Evolutionary conservation across 306 rosid genomes (phyloP).

Genomic region (Begonia fuchsioides): DNA sequence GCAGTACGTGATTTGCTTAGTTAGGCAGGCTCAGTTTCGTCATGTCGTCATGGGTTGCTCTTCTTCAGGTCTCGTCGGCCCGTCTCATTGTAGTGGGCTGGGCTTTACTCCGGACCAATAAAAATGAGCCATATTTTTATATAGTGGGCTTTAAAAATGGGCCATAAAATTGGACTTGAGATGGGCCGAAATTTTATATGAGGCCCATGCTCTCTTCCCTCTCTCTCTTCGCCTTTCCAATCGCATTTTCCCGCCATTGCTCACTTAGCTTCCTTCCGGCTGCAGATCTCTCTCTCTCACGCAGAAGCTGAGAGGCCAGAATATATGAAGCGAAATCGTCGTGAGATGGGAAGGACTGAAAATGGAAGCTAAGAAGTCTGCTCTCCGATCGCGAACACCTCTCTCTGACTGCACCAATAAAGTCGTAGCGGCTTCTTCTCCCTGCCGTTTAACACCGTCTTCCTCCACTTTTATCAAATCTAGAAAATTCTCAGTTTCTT

Average conservation of each 20-base stretch:
- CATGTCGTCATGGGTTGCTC: no score
- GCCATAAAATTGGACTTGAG: no score
- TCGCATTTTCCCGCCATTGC: not conserved
- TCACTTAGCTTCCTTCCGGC: not conserved
- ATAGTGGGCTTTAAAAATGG: no score
- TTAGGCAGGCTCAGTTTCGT: no score
- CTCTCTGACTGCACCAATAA: constrained; percentile 52
- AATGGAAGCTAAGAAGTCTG: constrained; percentile 31
- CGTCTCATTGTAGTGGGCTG: no score
- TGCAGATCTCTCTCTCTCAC: no score
- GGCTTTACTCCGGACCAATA: no score
- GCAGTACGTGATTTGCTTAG: no score
- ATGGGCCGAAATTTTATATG: no score
- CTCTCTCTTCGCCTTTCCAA: constrained; percentile 1
- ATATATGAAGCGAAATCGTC: not conserved
- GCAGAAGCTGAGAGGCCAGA: not conserved
- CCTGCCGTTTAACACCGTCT: constrained; percentile 16
- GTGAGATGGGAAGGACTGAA: constrained; percentile 4
- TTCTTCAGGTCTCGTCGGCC: no score
- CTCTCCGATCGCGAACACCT: constrained; percentile 24
- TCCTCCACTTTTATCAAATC: constrained; percentile 15
- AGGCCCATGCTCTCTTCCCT: no score
- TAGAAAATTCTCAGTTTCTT: constrained; percentile 12
- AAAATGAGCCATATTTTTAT: no score
- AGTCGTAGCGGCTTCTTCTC: constrained; percentile 6